These are phyloP conservation scores for Debaryomyces sp. DNA, from an alignment of 1,139 yeast species.

Conservation along the genomic window DNA sequence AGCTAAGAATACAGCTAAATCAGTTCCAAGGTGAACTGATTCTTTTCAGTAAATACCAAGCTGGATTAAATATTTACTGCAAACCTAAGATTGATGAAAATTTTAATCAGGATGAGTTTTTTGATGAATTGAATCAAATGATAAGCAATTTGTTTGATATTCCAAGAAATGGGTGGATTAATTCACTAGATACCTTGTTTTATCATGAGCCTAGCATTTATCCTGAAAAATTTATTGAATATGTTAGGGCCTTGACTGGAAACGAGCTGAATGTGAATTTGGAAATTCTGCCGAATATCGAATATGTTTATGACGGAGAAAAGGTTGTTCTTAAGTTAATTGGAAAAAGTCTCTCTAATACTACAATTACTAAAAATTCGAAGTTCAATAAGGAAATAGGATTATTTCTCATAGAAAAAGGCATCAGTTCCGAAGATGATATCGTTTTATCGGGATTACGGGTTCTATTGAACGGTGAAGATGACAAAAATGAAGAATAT, in stretches of 20 bases:
- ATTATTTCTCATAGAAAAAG: conserved; percentile 32
- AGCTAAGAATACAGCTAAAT: conserved; percentile 28
- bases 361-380: conserved; percentile 11
- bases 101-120: conserved; percentile 22
- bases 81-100: conserved; percentile 20
- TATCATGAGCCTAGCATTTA: conserved; percentile 16
- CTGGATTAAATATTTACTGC: conserved; percentile 31
- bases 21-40: conserved; percentile 20
- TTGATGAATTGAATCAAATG: conserved; percentile 21
- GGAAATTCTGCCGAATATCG: conserved; percentile 10
- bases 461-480: conserved; percentile 22
- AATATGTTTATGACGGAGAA: conserved; percentile 19
- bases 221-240: not conserved
- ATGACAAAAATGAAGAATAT: conserved; percentile 14
- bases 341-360: conserved; percentile 13
- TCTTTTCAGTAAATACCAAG: conserved; percentile 26
- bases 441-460: conserved; percentile 39
- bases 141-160: conserved; percentile 20
- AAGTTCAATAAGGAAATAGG: conserved; percentile 34
- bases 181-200: conserved; percentile 21
- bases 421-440: conserved; percentile 33
- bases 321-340: conserved; percentile 17
- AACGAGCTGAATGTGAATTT: conserved; percentile 3
- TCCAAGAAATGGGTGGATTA: conserved; percentile 21
- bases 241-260: not conserved